These are phyloP conservation scores for Naematelia aurantialba DNA, from an alignment of 768 basidiomycete genomes.

Conservation along the genomic window DNA sequence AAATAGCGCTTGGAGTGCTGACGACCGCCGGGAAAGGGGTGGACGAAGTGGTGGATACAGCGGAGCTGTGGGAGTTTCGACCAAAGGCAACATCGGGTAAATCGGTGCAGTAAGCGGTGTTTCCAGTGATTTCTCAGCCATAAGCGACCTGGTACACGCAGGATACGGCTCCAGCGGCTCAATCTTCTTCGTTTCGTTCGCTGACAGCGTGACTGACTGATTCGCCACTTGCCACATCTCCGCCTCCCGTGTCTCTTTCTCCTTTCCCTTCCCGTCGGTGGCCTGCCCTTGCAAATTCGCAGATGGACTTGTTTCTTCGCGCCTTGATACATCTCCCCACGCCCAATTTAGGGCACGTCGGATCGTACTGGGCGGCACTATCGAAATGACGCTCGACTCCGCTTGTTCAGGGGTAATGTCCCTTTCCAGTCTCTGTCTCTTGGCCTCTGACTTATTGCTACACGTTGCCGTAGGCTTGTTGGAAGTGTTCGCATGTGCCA, in stretches of 20 bases:
- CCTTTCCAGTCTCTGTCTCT: too few species aligned
- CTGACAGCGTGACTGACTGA: neutral
- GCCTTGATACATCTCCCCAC: too few species aligned
- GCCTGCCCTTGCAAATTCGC: too few species aligned
- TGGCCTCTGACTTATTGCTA: neutral
- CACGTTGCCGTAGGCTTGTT: neutral
- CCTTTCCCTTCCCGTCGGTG: too few species aligned
- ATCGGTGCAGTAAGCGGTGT: slow-evolving; percentile 6
- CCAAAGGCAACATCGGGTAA: too few species aligned
- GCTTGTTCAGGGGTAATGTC: too few species aligned
- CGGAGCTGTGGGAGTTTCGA: slow-evolving; percentile 8
- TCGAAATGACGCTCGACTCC: too few species aligned
- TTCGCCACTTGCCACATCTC: neutral
- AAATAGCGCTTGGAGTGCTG: slow-evolving; percentile 3
- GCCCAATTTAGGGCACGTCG: too few species aligned
- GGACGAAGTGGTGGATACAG: slow-evolving; percentile 28
- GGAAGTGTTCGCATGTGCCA: neutral
- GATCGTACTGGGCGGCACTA: too few species aligned
- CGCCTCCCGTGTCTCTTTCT: too few species aligned
- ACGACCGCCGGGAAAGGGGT: too few species aligned
- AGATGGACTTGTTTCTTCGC: too few species aligned
- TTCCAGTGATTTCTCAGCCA: neutral
- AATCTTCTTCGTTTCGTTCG: neutral
- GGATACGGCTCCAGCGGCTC: neutral
- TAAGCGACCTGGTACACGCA: neutral